Base-by-base conservation (phyloP, 2,329 filamentous ascomycete species). In the Ophiostoma sp. region DNA sequence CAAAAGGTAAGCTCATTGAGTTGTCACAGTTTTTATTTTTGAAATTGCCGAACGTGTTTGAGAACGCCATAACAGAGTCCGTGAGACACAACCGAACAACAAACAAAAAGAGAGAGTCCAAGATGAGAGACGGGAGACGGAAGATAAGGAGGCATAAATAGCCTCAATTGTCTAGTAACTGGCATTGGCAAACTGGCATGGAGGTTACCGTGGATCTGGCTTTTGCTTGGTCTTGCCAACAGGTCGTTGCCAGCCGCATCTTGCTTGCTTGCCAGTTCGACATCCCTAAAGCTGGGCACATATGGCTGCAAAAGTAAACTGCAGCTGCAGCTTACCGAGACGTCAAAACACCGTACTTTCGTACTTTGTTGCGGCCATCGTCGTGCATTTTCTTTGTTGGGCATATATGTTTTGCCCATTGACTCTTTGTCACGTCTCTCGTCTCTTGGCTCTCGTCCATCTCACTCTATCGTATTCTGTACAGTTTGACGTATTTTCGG, bases 1-100 rank as follows among this genome's bases (percentile, higher is more conserved):
- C 96, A 99, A 89, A 98, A 97, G 93, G 93, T 96, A 95, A 88
- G 93, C 90, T 85, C 31, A 45, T 45, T 66, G 61, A 66, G 39
- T 19, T 42, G 59, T 17, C 59, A 25, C 59, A 9, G n/a, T 64
- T 33, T 17, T 66, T 31, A 36, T 33, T 17, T 61, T 15, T 63
- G 36, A 25, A 12, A 8, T 28, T 25, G 8, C 5, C n/a, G 3
- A 42, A 36, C 33, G 61, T 5, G 61, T 61, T 36, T 61, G 31
- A 36, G 17, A 61, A 61, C 6, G 33, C 57, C 28, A 61, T 28
- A 61, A 61, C 57, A n/a, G 17, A 31, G 57, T 61, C 57, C 31
- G 12, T 61, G 57, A 36, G 17, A 36, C n/a, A 55, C 8, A 12
- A 12, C n/a, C n/a, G 50, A 22, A 45, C 31, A 22, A 22, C 31